A percentile compares a stretch with the other conserved stretches of the same genome.
Evolutionary conservation across 495 filamentous ascomycete species (phyloP).

Genomic region (Hypomontagnella submonticulosa): DNA sequence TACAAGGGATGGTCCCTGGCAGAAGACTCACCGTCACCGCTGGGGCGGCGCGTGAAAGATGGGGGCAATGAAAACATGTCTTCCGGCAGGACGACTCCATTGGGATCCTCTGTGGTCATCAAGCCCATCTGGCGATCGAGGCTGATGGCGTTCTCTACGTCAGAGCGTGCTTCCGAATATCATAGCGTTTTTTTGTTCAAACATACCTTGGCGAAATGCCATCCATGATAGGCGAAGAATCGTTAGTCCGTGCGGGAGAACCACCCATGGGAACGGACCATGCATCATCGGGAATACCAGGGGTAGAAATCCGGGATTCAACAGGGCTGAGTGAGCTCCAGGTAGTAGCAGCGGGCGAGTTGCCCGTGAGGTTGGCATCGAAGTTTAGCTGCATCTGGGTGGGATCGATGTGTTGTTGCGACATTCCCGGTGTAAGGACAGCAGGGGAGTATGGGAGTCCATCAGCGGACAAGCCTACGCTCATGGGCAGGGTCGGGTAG

Average conservation of each 20-base stretch:
- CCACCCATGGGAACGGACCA: slow-evolving; percentile 58
- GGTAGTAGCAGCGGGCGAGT: slow-evolving; percentile 56
- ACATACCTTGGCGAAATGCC: slow-evolving; percentile 64
- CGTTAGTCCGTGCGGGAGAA: slow-evolving; percentile 57
- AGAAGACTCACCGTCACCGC: slow-evolving; percentile 65
- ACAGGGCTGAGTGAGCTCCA: slow-evolving; percentile 62
- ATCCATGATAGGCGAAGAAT: slow-evolving; percentile 58
- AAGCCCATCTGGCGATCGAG: slow-evolving; percentile 52
- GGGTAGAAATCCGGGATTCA: slow-evolving; percentile 61
- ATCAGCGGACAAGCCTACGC: slow-evolving; percentile 52
- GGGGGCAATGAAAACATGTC: slow-evolving; percentile 59
- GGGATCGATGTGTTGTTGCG: slow-evolving; percentile 54
- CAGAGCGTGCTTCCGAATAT: slow-evolving; percentile 43
- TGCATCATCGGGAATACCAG: slow-evolving; percentile 57
- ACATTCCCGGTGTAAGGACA: slow-evolving; percentile 50
- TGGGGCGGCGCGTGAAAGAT: slow-evolving; percentile 58
- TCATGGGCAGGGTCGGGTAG: slow-evolving; percentile 54
- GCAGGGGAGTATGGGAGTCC: slow-evolving; percentile 56
- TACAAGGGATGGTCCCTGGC: slow-evolving; percentile 84
- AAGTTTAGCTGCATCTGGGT: slow-evolving; percentile 59
- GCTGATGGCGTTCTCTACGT: slow-evolving; percentile 44
- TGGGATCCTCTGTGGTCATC: slow-evolving; percentile 56
- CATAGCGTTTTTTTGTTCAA: slow-evolving; percentile 28
- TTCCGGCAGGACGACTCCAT: slow-evolving; percentile 54
- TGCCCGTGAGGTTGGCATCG: slow-evolving; percentile 53